A percentile compares a stretch with the other conserved stretches of the same genome.
phyloP scores from a whole-genome alignment of 768 basidiomycete genomes.

The Pholiota molesta region DNA sequence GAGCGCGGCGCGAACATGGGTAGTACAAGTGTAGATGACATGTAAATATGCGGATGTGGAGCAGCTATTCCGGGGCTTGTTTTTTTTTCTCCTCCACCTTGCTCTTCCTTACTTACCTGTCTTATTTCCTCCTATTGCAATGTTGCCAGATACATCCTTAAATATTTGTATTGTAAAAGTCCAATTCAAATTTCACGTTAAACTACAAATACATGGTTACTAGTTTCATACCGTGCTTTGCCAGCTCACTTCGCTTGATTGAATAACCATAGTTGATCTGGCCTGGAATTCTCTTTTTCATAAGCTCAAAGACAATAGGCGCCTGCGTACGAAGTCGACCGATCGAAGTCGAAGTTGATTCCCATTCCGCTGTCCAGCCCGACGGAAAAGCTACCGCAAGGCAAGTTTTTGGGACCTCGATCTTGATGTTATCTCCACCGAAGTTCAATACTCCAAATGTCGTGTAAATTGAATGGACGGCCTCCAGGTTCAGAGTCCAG shows the following conservation, averaged over 20 bases:
- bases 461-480: not conserved
- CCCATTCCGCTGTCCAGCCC: not conserved
- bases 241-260: not conserved
- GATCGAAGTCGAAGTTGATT: not conserved
- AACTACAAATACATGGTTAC: slow-evolving; percentile 3
- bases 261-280: not conserved
- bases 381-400: not conserved
- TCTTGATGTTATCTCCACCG: not conserved
- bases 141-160: no score
- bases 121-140: no score
- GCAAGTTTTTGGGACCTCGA: not conserved
- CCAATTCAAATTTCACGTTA: no score
- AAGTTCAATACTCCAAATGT: not conserved
- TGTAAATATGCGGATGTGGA: no score
- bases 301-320: not conserved
- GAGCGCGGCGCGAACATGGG: no score
- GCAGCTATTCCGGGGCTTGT: no score
- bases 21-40: no score
- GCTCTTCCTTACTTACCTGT: no score
- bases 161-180: no score
- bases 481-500: no score
- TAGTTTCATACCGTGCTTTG: slow-evolving; percentile 3
- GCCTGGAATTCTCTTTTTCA: not conserved
- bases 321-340: not conserved
- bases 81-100: no score